These are phyloP conservation scores for Thielaviopsis populi DNA, from an alignment of 2,329 filamentous ascomycete species.

Conservation along the genomic window DNA sequence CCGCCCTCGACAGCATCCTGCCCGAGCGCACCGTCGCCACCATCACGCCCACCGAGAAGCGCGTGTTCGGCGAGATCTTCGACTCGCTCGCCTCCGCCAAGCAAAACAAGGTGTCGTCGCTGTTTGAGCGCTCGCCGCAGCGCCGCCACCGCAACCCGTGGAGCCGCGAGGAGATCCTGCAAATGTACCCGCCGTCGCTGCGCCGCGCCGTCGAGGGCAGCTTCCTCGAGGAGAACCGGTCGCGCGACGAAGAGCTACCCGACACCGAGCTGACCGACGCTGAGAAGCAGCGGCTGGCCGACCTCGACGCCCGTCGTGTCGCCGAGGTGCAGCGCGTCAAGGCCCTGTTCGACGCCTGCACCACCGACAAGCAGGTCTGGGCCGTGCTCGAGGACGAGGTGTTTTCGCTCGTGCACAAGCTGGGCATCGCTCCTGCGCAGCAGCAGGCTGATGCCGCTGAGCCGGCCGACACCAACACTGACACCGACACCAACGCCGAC, in stretches of 20 bases:
- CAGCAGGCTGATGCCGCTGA: no score
- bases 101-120: background rate
- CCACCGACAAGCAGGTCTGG: constrained; percentile 52
- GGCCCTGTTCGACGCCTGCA: constrained; percentile 36
- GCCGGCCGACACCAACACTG: background rate
- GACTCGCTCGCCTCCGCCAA: constrained; percentile 24
- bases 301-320: constrained; percentile 11
- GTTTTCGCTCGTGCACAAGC: constrained; percentile 41
- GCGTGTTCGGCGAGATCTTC: constrained; percentile 45
- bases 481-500: background rate
- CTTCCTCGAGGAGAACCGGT: constrained; percentile 26
- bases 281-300: constrained; percentile 2
- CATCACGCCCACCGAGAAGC: constrained; percentile 42
- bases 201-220: constrained; percentile 28
- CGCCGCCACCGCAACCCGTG: background rate
- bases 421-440: constrained; percentile 33
- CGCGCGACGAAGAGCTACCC: constrained; percentile 4
- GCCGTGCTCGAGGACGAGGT: constrained; percentile 50
- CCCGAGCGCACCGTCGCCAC: constrained; percentile 27
- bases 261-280: background rate
- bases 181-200: constrained; percentile 28
- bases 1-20: background rate
- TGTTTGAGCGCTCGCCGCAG: background rate
- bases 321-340: constrained; percentile 37
- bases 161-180: constrained; percentile 25